Evolutionary conservation across 768 basidiomycete genomes (phyloP).

Genomic region (Megacollybia marginata): DNA sequence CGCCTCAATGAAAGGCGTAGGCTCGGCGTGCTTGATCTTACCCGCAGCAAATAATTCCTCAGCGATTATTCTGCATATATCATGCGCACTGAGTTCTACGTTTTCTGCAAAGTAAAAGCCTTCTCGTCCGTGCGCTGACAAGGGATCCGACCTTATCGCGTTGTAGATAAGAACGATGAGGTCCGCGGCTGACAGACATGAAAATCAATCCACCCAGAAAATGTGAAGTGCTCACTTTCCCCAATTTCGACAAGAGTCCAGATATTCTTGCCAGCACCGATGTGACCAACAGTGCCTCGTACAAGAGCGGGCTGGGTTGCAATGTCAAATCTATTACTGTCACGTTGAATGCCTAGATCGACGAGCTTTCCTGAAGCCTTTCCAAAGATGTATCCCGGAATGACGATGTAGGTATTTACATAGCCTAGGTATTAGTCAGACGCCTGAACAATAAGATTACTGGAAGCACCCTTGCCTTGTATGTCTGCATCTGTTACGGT

Average conservation of each 20-base stretch:
- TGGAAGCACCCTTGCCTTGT: conserved; percentile 25
- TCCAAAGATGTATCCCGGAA: conserved; percentile 30
- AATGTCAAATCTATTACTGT: conserved; percentile 11
- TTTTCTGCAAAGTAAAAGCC: conserved; percentile 16
- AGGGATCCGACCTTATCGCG: conserved; percentile 8
- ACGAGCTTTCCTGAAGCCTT: conserved; percentile 11
- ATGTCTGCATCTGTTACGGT: conserved; percentile 39
- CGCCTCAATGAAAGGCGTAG: conserved; percentile 23
- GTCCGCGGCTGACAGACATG: conserved; percentile 6
- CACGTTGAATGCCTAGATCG: conserved; percentile 13
- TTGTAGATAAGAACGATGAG: conserved; percentile 11
- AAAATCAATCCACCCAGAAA: neutral
- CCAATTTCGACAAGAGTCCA: conserved; percentile 18
- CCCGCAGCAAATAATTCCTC: conserved; percentile 9
- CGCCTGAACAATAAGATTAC: neutral
- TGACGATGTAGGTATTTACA: conserved; percentile 41
- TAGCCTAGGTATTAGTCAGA: conserved; percentile 16
- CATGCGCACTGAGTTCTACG: conserved; percentile 12
- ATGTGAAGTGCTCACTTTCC: conserved; percentile 8
- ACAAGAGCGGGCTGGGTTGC: conserved; percentile 10
- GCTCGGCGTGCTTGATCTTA: conserved; percentile 16
- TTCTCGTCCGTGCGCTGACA: conserved; percentile 14
- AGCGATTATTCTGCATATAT: conserved; percentile 9
- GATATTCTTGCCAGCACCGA: conserved; percentile 17
- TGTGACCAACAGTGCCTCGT: conserved; percentile 12